Percentiles rank a stretch among this genome's conserved stretches.
Evolutionary conservation across 352 stramenopile species (phyloP).

Genomic region (Ochromonadaceae sp.): DNA sequence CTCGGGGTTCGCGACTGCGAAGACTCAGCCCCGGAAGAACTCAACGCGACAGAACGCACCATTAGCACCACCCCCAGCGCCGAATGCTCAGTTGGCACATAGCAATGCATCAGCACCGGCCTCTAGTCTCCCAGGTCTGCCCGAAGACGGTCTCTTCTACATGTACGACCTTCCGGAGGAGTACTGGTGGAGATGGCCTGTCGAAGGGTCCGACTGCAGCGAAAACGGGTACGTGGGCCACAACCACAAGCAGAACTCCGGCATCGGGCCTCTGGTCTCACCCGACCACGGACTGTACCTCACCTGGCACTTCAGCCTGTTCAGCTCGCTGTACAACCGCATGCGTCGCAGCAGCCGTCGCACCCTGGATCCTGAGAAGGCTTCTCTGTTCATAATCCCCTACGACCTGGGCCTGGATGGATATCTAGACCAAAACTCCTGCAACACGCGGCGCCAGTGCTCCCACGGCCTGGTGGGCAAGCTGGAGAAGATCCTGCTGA

Average conservation of each 20-base stretch:
- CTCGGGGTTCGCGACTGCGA: no score
- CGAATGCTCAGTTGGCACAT: no score
- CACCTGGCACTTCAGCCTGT: conserved; percentile 17
- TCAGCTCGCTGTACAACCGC: conserved; percentile 10
- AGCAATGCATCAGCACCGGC: no score
- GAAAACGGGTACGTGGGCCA: conserved; percentile 12
- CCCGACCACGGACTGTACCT: background rate
- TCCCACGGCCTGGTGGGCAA: background rate
- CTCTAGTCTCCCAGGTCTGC: no score
- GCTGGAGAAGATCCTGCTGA: background rate
- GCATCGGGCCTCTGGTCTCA: background rate
- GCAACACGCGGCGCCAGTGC: background rate
- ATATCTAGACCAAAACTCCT: background rate
- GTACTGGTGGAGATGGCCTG: conserved; percentile 16
- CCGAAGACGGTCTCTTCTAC: conserved; percentile 3
- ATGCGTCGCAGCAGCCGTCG: background rate
- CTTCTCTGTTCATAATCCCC: conserved; percentile 7
- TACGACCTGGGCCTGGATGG: conserved; percentile 17
- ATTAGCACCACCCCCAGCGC: no score
- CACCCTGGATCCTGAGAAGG: conserved; percentile 3
- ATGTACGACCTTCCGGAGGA: conserved; percentile 3
- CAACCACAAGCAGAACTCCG: background rate
- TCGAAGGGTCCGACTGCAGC: background rate
- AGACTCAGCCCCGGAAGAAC: no score
- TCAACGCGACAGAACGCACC: no score